Conservation (phyloP, 2,329 filamentous ascomycete genomes). For the Botrytis sinoallii region DNA sequence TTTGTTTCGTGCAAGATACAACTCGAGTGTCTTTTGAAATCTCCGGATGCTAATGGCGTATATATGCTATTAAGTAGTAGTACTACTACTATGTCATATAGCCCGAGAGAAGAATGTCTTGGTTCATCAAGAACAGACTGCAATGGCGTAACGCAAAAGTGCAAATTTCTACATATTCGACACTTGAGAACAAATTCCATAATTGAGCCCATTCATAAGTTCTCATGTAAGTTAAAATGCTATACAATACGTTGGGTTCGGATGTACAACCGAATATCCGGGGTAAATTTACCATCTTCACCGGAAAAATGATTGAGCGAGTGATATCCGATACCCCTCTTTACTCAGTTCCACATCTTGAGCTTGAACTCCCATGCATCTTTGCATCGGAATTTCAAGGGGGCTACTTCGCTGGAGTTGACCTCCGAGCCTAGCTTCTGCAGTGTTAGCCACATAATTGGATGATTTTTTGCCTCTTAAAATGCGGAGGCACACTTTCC, state of each 20-base stretch:
- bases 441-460: background rate
- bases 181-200: background rate
- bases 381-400: background rate
- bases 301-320: slow-evolving; percentile 8
- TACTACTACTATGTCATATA: background rate
- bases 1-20: background rate
- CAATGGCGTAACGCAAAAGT: background rate
- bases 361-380: background rate
- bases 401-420: background rate
- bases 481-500: slow-evolving; percentile 14
- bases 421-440: background rate
- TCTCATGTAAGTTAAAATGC: background rate
- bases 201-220: background rate
- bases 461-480: background rate
- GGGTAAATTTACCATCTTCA: background rate
- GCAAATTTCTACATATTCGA: background rate
- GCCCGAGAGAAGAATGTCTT: background rate
- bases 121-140: background rate
- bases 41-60: background rate
- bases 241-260: background rate
- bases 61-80: background rate
- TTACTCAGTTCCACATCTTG: background rate
- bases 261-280: slow-evolving; percentile 4
- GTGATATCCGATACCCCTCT: slow-evolving; percentile 7
- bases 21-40: background rate